Evolutionary conservation across 2,329 filamentous ascomycete genomes (phyloP), one percentile per base, ranked within the genome.

Genomic region (Botrytis hyacinthi): DNA sequence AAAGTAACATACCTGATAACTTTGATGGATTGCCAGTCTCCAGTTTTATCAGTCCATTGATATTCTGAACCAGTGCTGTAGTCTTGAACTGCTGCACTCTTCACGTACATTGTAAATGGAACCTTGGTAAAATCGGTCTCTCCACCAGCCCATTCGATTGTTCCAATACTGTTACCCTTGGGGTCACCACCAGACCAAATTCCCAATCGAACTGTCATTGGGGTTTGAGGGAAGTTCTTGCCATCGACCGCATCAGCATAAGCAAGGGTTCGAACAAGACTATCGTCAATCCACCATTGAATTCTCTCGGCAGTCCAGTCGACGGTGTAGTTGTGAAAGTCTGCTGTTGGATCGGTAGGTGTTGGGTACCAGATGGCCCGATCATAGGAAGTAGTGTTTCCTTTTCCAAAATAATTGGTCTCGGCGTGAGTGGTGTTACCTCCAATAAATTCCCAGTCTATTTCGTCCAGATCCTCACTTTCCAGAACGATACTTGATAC

Each of bases 361-460:
- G 93, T 86, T n/a, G 84, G 75, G 79, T 90, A 86, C 84, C 88
- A 90, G 73, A 85, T 85, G 80, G 88, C 91, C 75, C 92, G 91
- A 83, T 94, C 90, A 82, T 90, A 94, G 73, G 87, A 87, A n/a
- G 87, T 87, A 72, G 88, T 90, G 82, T 93, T 84, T 85, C 92
- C 92, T 85, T 93, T 92, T 84, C 90, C 88, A 83, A 92, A 93
- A 83, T 91, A 95, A 84, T 95, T 95, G 77, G 89, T 91, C 78
- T 92, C 87, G 14, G 88, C 91, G 48, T 86, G 83, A 26, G 85
- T 88, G 72, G 84, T 82, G 79, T 93, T 91, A 73, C 87, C 87
- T 63, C 93, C 93, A 74, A 94, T 86, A 80, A 93, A 92, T 80
- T 96, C 93, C 89, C 93, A 95, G 80, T 97, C 94, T 59, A 97